Base-by-base conservation (phyloP, 2,329 filamentous ascomycete genomes). In the Macroventuria anomochaeta region DNA sequence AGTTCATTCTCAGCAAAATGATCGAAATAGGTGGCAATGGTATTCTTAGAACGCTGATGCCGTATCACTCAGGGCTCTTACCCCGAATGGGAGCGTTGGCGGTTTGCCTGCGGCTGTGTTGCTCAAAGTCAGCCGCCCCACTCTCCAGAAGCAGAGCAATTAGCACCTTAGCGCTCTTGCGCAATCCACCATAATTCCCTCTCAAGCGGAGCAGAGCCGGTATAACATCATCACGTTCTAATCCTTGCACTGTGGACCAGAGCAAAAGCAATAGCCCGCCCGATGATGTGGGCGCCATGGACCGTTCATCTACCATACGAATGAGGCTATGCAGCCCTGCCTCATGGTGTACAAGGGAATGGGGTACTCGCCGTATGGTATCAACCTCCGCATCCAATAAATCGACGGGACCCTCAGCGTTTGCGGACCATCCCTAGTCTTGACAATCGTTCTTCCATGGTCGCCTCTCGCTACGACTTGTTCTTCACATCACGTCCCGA, bases 21-120 rank as follows among this genome's bases (percentile, higher is more conserved):
- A 55, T 48, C 59, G 47, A 38, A 44, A 38, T 54, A 38, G 55
- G 50, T 52, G 53, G 39, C 29, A 13, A 46, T 59, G 39, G 51
- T 55, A 46, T 73, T 72, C 69, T 73, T 73, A 71, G 70, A 67
- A 66, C 64, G 68, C 67, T 70, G 68, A 68, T 66, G 69, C 63
- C 62, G 65, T 63, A 64, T 64, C 59, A 60, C 61, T 52, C 58
- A 55, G 38, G 44, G 50, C 61, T 59, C 57, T 67, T 68, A 46
- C 67, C 62, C 47, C 40, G 36, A 64, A 59, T 20, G 42, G 62
- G 57, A 46, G 8, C 37, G 29, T 54, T 56, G 60, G 66, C 63
- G 60, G 59, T 57, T 66, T 61, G 57, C 41, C 39, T 66, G 70
- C 67, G 71, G 71, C 70, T 72, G 71, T 73, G 71, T 65, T 65